These are phyloP conservation scores for Conidiobolus incongruus DNA, from an alignment of 371 early-diverging fungal genomes.

Conservation along the genomic window DNA sequence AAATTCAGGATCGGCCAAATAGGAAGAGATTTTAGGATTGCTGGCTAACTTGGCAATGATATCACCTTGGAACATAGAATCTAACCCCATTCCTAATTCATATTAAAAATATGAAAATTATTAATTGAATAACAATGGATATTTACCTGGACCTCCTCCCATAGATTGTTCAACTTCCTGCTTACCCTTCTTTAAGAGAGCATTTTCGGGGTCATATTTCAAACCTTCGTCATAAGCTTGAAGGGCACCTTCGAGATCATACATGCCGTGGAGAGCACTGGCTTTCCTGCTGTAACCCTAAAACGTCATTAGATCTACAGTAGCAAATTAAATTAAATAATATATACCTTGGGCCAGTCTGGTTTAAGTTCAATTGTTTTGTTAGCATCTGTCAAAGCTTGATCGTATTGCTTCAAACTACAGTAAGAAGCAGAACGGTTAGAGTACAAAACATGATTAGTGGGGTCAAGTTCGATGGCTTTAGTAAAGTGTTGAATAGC, in stretches of 20 bases:
- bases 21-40: conserved; percentile 45
- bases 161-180: conserved; percentile 31
- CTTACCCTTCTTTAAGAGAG: conserved; percentile 36
- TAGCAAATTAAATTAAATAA: background rate
- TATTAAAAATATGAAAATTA: background rate
- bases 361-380: conserved; percentile 51
- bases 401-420: conserved; percentile 37
- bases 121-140: background rate
- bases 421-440: conserved; percentile 72
- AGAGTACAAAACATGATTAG: conserved; percentile 74
- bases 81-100: background rate
- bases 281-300: conserved; percentile 68
- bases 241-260: conserved; percentile 31
- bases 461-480: conserved; percentile 52
- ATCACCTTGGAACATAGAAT: conserved; percentile 22
- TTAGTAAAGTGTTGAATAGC: conserved; percentile 48
- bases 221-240: conserved; percentile 52
- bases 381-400: conserved; percentile 59
- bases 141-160: background rate
- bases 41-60: conserved; percentile 15
- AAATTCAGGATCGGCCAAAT: conserved; percentile 45
- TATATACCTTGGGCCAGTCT: conserved; percentile 53
- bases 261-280: conserved; percentile 54
- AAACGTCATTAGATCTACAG: background rate
- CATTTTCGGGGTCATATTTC: conserved; percentile 48